phyloP scores from a whole-genome alignment of 805 yeast genomes.

The Starmera amethionina region DNA sequence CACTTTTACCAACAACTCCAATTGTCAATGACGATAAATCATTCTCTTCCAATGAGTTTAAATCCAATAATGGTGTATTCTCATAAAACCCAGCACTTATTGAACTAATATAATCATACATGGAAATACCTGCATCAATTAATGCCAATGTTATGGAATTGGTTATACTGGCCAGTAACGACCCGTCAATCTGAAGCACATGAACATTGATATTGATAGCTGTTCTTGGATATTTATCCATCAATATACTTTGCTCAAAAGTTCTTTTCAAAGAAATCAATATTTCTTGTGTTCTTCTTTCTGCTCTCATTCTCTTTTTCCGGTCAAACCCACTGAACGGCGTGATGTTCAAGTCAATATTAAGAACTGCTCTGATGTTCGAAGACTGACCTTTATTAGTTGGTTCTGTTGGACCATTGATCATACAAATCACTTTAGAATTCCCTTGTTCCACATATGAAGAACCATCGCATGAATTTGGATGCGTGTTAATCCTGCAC shows the following conservation, averaged over 20 bases:
- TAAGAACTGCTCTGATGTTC: slow-evolving; percentile 44
- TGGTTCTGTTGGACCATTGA: slow-evolving; percentile 89
- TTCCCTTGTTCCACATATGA: slow-evolving; percentile 89
- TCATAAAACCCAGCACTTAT: slow-evolving; percentile 75
- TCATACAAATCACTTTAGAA: slow-evolving; percentile 76
- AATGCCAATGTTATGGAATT: slow-evolving; percentile 85
- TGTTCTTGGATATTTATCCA: slow-evolving; percentile 74
- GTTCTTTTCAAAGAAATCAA: slow-evolving; percentile 59
- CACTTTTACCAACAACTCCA: slow-evolving; percentile 77
- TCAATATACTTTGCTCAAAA: slow-evolving; percentile 63
- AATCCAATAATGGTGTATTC: slow-evolving; percentile 69
- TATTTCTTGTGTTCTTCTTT: slow-evolving; percentile 59
- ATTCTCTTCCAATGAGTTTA: slow-evolving; percentile 71
- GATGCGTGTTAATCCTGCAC: slow-evolving; percentile 80
- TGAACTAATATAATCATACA: slow-evolving; percentile 83
- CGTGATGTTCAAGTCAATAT: slow-evolving; percentile 60
- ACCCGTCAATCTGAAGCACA: slow-evolving; percentile 87
- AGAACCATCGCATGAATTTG: slow-evolving; percentile 84
- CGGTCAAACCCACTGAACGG: slow-evolving; percentile 76
- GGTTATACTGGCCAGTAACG: slow-evolving; percentile 64
- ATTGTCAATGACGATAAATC: slow-evolving; percentile 76
- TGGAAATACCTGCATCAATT: slow-evolving; percentile 90
- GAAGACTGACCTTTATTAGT: slow-evolving; percentile 39
- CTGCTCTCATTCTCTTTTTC: slow-evolving; percentile 57
- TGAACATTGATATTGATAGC: slow-evolving; percentile 65